These are phyloP conservation scores for Lavandula angustifolia DNA, from an alignment of 257 asterid species.

Conservation along the genomic window DNA sequence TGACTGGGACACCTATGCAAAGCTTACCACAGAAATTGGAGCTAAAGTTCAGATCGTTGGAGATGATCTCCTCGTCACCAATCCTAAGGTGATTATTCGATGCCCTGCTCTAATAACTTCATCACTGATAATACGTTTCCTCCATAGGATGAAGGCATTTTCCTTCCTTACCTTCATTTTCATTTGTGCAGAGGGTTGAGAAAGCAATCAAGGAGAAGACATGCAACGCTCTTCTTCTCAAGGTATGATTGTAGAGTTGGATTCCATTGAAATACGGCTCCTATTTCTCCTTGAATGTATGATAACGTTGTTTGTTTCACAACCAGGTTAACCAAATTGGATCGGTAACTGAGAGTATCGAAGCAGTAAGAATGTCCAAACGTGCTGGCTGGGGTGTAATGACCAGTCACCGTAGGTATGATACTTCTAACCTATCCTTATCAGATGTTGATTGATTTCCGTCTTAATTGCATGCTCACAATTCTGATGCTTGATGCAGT, in stretches of 20 bases:
- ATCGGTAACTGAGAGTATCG: conserved; percentile 92
- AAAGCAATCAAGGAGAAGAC: conserved; percentile 90
- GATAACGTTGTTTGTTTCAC: no score
- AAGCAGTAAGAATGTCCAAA: conserved; percentile 94
- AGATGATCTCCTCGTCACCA: conserved; percentile 92
- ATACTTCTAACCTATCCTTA: not conserved
- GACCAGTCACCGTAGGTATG: conserved; percentile 96
- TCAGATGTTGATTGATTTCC: not conserved
- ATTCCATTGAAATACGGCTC: no score
- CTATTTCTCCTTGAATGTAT: no score
- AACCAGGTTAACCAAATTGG: conserved; percentile 82
- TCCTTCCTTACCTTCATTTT: conserved; percentile 1
- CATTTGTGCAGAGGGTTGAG: conserved; percentile 70
- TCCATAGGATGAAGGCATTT: not conserved
- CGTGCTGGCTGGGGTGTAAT: conserved; percentile 97
- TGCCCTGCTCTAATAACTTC: no score
- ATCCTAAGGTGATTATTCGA: conserved; percentile 86
- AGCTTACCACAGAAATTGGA: conserved; percentile 74
- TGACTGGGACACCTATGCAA: conserved; percentile 85
- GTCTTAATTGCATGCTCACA: not conserved
- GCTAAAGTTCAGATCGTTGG: conserved; percentile 89
- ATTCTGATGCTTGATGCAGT: conserved; percentile 49
- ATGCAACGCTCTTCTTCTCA: conserved; percentile 95
- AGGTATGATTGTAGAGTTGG: conserved; percentile 28
- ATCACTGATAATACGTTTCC: no score